phyloP scores from a whole-genome alignment of 768 basidiomycete genomes.

The Gelatoporia subvermispora region DNA sequence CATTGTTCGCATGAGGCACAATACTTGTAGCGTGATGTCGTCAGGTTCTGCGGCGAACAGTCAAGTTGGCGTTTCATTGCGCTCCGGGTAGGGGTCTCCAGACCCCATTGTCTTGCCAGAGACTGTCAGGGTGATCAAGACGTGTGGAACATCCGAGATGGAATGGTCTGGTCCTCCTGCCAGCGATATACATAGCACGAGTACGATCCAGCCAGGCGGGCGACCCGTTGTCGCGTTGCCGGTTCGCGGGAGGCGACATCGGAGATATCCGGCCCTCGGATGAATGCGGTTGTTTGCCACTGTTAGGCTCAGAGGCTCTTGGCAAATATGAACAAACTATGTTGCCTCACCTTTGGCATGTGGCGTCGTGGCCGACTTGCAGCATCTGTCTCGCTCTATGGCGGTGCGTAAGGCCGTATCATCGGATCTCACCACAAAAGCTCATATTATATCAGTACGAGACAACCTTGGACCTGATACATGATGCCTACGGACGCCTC shows the following conservation, averaged over 20 bases:
- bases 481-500: constrained; percentile 66
- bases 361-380: not conserved
- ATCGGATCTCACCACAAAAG: not conserved
- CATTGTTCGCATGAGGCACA: too few species aligned
- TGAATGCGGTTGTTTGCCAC: constrained; percentile 1
- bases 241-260: too few species aligned
- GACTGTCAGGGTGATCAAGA: too few species aligned
- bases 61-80: too few species aligned
- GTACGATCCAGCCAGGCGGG: too few species aligned
- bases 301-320: constrained; percentile 2
- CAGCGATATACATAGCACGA: too few species aligned
- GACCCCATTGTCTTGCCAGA: too few species aligned
- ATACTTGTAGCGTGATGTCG: too few species aligned
- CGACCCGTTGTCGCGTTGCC: not conserved
- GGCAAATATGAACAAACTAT: constrained; percentile 1
- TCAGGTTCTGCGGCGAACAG: too few species aligned
- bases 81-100: too few species aligned
- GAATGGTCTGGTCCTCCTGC: too few species aligned
- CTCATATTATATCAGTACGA: constrained; percentile 14
- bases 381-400: constrained; percentile 8
- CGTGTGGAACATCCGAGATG: too few species aligned
- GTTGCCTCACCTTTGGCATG: not conserved
- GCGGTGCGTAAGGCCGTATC: constrained; percentile 8
- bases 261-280: not conserved
- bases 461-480: constrained; percentile 38